Evolutionary conservation across 257 asterid species (phyloP), one percentile per base, ranked within the genome.

Genomic region (Catharanthus roseus): DNA sequence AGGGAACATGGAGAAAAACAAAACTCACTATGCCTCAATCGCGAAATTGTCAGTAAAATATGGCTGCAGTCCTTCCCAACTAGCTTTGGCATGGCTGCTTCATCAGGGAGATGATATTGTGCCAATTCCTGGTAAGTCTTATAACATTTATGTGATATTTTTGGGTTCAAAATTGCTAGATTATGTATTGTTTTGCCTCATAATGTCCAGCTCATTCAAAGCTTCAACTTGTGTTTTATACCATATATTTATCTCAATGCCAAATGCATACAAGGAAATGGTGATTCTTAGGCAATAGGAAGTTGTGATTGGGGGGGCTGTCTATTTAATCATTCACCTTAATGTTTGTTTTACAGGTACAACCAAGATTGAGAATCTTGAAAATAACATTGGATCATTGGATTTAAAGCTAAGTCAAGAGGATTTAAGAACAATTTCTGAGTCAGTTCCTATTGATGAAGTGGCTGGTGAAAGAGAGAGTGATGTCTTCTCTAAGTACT

Each of bases 71-170:
- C 80, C 86, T 65, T 81, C 90, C 49, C 90, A 87, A 69, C 81
- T 85, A 70, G 88, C 87, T 67, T 80, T 87, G 68, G 82, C 84
- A 0, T 87, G 88, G 93, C 82, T 87, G 64, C 79, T 83, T 36
- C 80, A 83, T 70, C 88, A 85, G 72, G 84, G 90, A 33, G 66
- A 83, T 24, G 87, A 82, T 39, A 69, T 87, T 29, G 80, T 87
- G 58, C 88, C 90, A 6, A 80, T 85, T 66, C 90, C 87, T 61
- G 85, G 89, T 85, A 77, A 8, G 51, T 41, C 45, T 9, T 28
- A 45, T 10, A 12, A 16, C 21, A 15, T 47, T 47, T 47, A 12
- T 15, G 47, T 42, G 5, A 38, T 38, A 2, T 38, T 38, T 38
- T 38, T 38, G 3, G 7, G 7, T 2, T 2, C 3, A 38, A 38